Evolutionary conservation across 805 yeast species (phyloP).

Genomic region (Metschnikowia borealis): DNA sequence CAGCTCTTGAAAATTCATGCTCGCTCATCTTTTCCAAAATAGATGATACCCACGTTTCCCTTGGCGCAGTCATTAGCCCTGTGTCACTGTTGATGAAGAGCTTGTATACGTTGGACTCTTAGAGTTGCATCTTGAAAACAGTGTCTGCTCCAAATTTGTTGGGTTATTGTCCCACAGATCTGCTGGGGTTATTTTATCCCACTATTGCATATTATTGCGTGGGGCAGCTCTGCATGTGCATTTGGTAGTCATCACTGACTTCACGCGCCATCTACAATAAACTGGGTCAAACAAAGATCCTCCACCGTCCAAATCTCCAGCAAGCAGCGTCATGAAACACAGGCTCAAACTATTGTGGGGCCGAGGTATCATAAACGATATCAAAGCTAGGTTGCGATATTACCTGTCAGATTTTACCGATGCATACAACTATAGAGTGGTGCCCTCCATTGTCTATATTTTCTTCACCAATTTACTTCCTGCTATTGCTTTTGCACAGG

Average conservation of each 20-base stretch:
- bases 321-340: background rate
- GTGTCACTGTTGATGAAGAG: background rate
- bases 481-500: slow-evolving; percentile 94
- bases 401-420: slow-evolving; percentile 79
- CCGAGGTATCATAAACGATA: slow-evolving; percentile 52
- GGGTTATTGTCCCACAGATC: background rate
- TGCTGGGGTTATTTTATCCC: background rate
- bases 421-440: slow-evolving; percentile 78
- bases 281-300: background rate
- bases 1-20: background rate
- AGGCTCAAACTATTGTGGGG: slow-evolving; percentile 22
- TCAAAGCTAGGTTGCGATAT: slow-evolving; percentile 54
- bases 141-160: background rate
- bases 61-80: background rate
- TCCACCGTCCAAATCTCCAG: background rate
- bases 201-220: background rate
- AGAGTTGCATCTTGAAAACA: too few species aligned
- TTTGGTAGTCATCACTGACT: background rate
- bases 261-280: background rate
- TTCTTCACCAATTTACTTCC: slow-evolving; percentile 90
- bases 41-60: background rate
- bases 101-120: too few species aligned
- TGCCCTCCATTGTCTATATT: slow-evolving; percentile 78
- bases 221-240: background rate
- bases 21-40: background rate